Conservation (phyloP, 257 asterid species). For the Scutellaria galericulata region DNA sequence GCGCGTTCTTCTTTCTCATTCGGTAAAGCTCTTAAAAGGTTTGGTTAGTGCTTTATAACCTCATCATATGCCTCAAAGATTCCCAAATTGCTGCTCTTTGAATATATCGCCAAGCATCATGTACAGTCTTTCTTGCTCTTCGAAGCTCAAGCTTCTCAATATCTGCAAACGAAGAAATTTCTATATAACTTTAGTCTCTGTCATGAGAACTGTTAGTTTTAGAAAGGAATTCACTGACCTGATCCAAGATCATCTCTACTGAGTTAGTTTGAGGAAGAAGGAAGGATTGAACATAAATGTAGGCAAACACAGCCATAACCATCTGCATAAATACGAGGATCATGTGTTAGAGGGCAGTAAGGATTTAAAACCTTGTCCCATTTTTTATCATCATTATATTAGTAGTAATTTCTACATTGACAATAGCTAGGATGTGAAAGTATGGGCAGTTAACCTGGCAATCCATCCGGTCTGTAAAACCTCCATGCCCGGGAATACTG, state of each 20-base stretch:
- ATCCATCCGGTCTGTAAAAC: slow-evolving; percentile 76
- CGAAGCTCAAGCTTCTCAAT: slow-evolving; percentile 57
- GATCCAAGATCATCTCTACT: slow-evolving; percentile 62
- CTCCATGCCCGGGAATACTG: slow-evolving; percentile 77
- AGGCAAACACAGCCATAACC: slow-evolving; percentile 77
- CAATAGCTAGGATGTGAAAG: background rate
- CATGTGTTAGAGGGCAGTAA: background rate
- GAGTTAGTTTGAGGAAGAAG: slow-evolving; percentile 49
- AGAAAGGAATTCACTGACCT: slow-evolving; percentile 44
- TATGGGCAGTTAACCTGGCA: slow-evolving; percentile 53
- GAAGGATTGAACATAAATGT: slow-evolving; percentile 67
- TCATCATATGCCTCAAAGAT: slow-evolving; percentile 24
- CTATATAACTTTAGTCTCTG: background rate
- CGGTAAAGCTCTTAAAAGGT: slow-evolving; percentile 18
- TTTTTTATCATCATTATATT: no score
- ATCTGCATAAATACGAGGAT: slow-evolving; percentile 44
- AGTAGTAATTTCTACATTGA: no score
- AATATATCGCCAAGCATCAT: slow-evolving; percentile 61
- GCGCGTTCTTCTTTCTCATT: background rate
- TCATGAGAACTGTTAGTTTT: background rate
- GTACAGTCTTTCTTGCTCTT: slow-evolving; percentile 62
- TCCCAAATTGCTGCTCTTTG: slow-evolving; percentile 42
- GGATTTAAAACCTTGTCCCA: no score
- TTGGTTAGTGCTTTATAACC: slow-evolving; percentile 7
- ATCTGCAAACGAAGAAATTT: slow-evolving; percentile 47